Percentiles rank a stretch among this genome's conserved stretches.
Evolutionary conservation across 805 yeast species (phyloP).

Genomic region (Lipomyces lipofer): DNA sequence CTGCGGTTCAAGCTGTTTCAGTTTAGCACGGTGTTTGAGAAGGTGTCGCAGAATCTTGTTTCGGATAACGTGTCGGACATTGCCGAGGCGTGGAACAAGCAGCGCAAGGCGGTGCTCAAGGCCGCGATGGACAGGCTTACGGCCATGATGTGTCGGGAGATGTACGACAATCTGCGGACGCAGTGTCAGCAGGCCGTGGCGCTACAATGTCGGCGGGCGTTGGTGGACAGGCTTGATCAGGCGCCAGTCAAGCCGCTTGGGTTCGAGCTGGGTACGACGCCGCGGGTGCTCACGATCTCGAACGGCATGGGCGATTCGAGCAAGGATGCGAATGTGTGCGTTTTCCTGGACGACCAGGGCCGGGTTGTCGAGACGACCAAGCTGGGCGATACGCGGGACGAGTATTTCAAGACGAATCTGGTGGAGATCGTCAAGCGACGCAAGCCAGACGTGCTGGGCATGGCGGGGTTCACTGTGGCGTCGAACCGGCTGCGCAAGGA

Average conservation of each 20-base stretch:
- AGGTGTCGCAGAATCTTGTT: conserved; percentile 41
- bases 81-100: conserved; percentile 77
- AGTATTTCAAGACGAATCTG: conserved; percentile 66
- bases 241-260: conserved; percentile 85
- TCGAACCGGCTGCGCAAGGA: conserved; percentile 52
- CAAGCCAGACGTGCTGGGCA: conserved; percentile 85
- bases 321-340: conserved; percentile 84
- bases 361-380: conserved; percentile 73
- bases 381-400: conserved; percentile 68
- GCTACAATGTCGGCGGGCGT: conserved; percentile 65
- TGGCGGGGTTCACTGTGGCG: conserved; percentile 82
- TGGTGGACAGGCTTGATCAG: conserved; percentile 77
- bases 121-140: conserved; percentile 67
- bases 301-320: conserved; percentile 82
- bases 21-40: conserved; percentile 37
- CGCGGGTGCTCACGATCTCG: conserved; percentile 78
- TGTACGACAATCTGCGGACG: conserved; percentile 78
- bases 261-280: conserved; percentile 75
- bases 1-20: conserved; percentile 29
- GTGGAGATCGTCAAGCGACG: conserved; percentile 58
- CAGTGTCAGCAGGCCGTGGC: conserved; percentile 72
- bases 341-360: conserved; percentile 75
- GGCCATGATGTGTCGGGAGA: conserved; percentile 66
- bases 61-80: conserved; percentile 61
- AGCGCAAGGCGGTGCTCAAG: conserved; percentile 66